Evolutionary conservation across 78 protist species (phyloP).

Genomic region (Diacronema lutheri): DNA sequence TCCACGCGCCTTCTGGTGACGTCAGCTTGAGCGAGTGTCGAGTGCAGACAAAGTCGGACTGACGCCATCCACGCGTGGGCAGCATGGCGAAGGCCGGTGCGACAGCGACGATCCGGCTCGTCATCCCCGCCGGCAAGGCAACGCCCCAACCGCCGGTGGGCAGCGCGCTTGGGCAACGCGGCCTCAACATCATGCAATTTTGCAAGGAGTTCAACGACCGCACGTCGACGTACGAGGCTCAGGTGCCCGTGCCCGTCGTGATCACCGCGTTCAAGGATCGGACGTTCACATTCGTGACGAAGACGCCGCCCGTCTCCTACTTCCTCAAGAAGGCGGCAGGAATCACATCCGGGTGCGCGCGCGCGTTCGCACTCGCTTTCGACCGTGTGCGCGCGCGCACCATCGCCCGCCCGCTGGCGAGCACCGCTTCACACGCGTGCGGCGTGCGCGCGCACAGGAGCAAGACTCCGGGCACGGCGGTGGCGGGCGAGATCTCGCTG

Average conservation of each 20-base stretch:
- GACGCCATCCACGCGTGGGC: too few relatives aligned
- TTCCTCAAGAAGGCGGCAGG: conserved; percentile 38
- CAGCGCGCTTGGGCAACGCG: conserved; percentile 51
- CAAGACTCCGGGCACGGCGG: not conserved
- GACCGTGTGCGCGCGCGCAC: too few relatives aligned
- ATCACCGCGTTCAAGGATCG: not conserved
- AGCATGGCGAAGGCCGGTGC: too few relatives aligned
- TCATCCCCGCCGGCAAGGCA: conserved; percentile 42
- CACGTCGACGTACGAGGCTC: not conserved
- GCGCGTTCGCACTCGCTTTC: too few relatives aligned
- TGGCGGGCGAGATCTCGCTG: conserved; percentile 10
- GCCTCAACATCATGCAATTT: conserved; percentile 48
- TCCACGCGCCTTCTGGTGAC: not conserved
- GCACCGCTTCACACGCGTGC: too few relatives aligned
- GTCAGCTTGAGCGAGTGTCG: too few relatives aligned
- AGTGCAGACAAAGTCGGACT: too few relatives aligned
- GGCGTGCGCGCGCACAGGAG: too few relatives aligned
- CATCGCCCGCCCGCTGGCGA: too few relatives aligned
- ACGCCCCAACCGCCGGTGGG: conserved; percentile 58
- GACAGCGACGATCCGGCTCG: too few relatives aligned
- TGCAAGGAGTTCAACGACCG: conserved; percentile 54
- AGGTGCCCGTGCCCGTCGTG: not conserved
- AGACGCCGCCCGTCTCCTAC: conserved; percentile 15
- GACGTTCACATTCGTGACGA: not conserved
- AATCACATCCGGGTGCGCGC: conserved; percentile 10